phyloP scores from a whole-genome alignment of 495 filamentous ascomycete species.

The Aspergillus wentii region DNA sequence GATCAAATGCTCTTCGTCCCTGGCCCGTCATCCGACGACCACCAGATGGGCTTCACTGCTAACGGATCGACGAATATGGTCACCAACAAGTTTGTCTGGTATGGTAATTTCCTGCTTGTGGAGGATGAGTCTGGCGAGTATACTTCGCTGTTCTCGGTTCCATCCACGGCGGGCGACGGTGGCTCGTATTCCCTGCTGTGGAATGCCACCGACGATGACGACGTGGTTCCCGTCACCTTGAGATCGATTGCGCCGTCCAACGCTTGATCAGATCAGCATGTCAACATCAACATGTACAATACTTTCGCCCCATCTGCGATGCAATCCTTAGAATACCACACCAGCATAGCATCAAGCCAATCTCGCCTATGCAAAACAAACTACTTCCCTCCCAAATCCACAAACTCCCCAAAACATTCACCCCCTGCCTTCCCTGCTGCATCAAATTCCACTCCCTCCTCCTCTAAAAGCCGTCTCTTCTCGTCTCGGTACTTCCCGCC shows the following conservation, averaged over 20 bases:
- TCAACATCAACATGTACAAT: no score
- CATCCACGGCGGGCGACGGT: slow-evolving; percentile 10
- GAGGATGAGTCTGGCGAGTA: slow-evolving; percentile 17
- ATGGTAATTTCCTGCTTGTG: slow-evolving; percentile 26
- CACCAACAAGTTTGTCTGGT: slow-evolving; percentile 25
- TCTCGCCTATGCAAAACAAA: no score
- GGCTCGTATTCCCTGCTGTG: slow-evolving; percentile 24
- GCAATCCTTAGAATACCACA: no score
- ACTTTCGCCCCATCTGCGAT: no score
- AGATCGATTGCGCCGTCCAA: slow-evolving; percentile 18
- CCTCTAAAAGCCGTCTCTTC: slow-evolving; percentile 22
- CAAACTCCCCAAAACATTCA: slow-evolving; percentile 25
- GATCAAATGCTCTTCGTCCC: slow-evolving; percentile 19
- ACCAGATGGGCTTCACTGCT: slow-evolving; percentile 6
- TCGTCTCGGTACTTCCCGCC: slow-evolving; percentile 21
- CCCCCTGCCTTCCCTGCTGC: slow-evolving; percentile 20
- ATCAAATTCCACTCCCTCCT: slow-evolving; percentile 29
- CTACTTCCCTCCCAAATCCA: slow-evolving; percentile 14
- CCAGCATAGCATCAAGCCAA: no score
- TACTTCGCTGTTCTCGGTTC: slow-evolving; percentile 26
- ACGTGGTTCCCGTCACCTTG: slow-evolving; percentile 17
- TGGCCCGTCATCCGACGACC: slow-evolving; percentile 8
- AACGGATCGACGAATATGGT: slow-evolving; percentile 8
- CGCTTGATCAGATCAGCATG: no score
- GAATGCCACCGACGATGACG: slow-evolving; percentile 23